These are phyloP conservation scores for Limnanthes douglasii DNA, from an alignment of 345 rosid species.

Conservation along the genomic window DNA sequence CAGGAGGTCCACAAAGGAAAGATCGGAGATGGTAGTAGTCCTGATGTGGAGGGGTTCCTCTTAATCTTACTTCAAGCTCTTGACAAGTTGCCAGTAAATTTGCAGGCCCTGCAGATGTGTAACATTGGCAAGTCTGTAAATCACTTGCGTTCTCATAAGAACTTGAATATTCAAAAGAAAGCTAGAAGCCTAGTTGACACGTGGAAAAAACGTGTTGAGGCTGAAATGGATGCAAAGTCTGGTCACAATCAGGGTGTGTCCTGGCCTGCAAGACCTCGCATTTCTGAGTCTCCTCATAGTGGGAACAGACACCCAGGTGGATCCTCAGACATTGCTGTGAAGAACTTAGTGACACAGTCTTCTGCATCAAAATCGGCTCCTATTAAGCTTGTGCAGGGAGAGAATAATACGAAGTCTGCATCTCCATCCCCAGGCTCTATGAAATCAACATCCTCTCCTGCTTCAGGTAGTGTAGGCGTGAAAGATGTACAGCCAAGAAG, in stretches of 20 bases:
- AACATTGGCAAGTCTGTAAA: slow-evolving; percentile 88
- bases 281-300: slow-evolving; percentile 42
- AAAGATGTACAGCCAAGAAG: slow-evolving; percentile 46
- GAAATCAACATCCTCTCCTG: slow-evolving; percentile 33
- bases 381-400: slow-evolving; percentile 37
- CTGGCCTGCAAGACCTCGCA: slow-evolving; percentile 55
- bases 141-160: slow-evolving; percentile 66
- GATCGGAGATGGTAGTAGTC: slow-evolving; percentile 46
- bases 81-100: slow-evolving; percentile 84
- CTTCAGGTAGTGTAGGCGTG: slow-evolving; percentile 17
- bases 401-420: slow-evolving; percentile 28
- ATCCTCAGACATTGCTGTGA: slow-evolving; percentile 42
- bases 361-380: slow-evolving; percentile 47
- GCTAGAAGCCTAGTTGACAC: slow-evolving; percentile 87
- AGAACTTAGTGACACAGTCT: slow-evolving; percentile 38
- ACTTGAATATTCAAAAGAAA: slow-evolving; percentile 73
- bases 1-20: slow-evolving; percentile 92
- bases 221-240: slow-evolving; percentile 81
- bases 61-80: slow-evolving; percentile 65
- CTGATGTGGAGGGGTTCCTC: slow-evolving; percentile 67
- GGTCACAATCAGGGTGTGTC: slow-evolving; percentile 43
- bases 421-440: slow-evolving; percentile 39
- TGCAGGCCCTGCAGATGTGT: slow-evolving; percentile 80
- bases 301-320: slow-evolving; percentile 38
- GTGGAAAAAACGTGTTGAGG: slow-evolving; percentile 94